Evolutionary conservation across 345 rosid genomes (phyloP), one percentile per base, ranked within the genome.

Genomic region (Iberis pinnata): DNA sequence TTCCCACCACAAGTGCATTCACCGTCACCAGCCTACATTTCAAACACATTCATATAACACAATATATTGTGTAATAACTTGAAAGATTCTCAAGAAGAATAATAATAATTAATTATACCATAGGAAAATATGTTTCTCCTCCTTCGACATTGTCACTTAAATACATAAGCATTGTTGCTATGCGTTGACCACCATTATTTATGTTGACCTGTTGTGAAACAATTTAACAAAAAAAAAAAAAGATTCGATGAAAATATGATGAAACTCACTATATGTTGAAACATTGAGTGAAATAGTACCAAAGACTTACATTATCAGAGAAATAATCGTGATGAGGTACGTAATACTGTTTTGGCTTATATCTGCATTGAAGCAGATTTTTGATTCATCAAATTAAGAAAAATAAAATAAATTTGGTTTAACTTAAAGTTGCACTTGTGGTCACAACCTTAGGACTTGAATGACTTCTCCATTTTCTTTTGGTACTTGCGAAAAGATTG

Each of bases 141-240:
- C 96, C 98, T 70, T 90, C 88, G 22, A 87, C 95, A 54, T 74
- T 74, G 63, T 84, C 88, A 14, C 80, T 90, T 58, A 90, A 64
- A 73, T 90, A 87, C 95, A 90, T 87, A 47, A 90, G 90, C 85
- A 87, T 70, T 25, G 98, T 90, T 52, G 96, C 96, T 49, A 90
- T 59, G 6, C 95, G 78, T 63, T 90, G 98, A 71, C 98, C 98
- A 44, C 98, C 98, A 0, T 82, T 87, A 43, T 87, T 81, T 68
- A 90, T 35, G 70, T 90, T 90, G 60, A 84, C 87, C 98, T 90
- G 73, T 29, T n/a, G n/a, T n/a, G n/a, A n/a, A n/a, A n/a, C n/a
- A n/a, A n/a, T n/a, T n/a, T n/a, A n/a, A n/a, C n/a, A n/a, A n/a
- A n/a, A n/a, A n/a, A n/a, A n/a, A n/a, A n/a, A n/a, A n/a, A n/a